A percentile compares a stretch with the other conserved stretches of the same genome.
phyloP scores from a whole-genome alignment of 805 yeast genomes.

The Cyberlindnera suaveolens region DNA sequence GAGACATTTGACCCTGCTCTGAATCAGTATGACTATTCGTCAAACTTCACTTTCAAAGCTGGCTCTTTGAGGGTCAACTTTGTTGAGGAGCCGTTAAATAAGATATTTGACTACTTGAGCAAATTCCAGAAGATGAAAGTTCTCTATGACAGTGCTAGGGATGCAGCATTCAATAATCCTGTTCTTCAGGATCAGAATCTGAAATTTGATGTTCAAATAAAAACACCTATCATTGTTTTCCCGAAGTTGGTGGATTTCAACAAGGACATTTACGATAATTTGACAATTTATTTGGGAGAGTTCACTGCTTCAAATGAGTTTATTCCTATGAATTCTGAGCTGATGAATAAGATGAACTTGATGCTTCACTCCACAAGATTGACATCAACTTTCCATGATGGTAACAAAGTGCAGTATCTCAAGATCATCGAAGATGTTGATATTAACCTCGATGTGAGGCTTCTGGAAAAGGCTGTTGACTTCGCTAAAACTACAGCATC shows the following conservation, averaged over 20 bases:
- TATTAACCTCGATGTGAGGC: conserved; percentile 52
- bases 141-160: conserved; percentile 84
- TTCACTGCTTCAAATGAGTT: conserved; percentile 64
- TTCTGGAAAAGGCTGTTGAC: conserved; percentile 34
- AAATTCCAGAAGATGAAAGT: conserved; percentile 82
- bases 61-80: conserved; percentile 75
- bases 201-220: conserved; percentile 63
- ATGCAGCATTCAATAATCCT: conserved; percentile 82
- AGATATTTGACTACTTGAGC: conserved; percentile 58
- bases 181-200: conserved; percentile 52
- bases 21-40: conserved; percentile 40
- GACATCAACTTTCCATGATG: conserved; percentile 53
- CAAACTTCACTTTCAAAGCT: conserved; percentile 55
- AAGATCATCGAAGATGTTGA: conserved; percentile 66
- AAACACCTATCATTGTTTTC: conserved; percentile 80
- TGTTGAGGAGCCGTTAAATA: conserved; percentile 72
- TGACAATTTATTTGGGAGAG: conserved; percentile 79
- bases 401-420: conserved; percentile 32
- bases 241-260: conserved; percentile 49
- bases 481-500: conserved; percentile 44
- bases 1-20: conserved; percentile 68
- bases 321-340: conserved; percentile 22
- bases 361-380: conserved; percentile 71
- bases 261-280: conserved; percentile 43
- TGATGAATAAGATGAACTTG: conserved; percentile 51